phyloP scores from a whole-genome alignment of 306 rosid species.

The Cucurbita ficifolia region DNA sequence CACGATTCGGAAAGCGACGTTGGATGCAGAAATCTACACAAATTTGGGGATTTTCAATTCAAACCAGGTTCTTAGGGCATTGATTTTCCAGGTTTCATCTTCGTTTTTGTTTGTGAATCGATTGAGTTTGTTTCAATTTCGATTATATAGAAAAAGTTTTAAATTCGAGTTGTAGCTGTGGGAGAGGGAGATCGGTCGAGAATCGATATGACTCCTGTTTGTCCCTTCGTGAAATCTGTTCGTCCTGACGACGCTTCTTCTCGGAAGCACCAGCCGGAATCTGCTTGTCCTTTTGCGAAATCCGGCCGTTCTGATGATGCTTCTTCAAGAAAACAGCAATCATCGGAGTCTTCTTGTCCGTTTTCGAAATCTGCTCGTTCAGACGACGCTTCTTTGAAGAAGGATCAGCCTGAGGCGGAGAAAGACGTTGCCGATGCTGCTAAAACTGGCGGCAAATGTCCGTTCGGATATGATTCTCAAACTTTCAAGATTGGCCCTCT shows the following conservation, averaged over 20 bases:
- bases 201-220: constrained; percentile 60
- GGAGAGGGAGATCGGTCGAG: neutral
- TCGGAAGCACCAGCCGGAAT: constrained; percentile 4
- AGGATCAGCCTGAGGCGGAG: neutral
- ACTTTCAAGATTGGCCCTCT: constrained; percentile 88
- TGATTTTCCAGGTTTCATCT: neutral
- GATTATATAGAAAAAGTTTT: neutral
- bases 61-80: neutral
- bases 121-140: neutral
- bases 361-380: neutral
- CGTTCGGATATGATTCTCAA: constrained; percentile 70
- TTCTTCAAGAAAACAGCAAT: constrained; percentile 11
- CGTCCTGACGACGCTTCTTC: constrained; percentile 54
- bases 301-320: constrained; percentile 65
- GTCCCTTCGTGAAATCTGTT: constrained; percentile 80
- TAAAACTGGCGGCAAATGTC: constrained; percentile 45
- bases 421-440: neutral
- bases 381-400: neutral
- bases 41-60: neutral
- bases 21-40: neutral
- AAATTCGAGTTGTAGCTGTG: neutral
- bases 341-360: constrained; percentile 1
- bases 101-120: neutral
- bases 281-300: constrained; percentile 79
- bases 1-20: neutral